phyloP scores from a whole-genome alignment of 169 alveolate genomes.

The Plasmodium vinckei region DNA sequence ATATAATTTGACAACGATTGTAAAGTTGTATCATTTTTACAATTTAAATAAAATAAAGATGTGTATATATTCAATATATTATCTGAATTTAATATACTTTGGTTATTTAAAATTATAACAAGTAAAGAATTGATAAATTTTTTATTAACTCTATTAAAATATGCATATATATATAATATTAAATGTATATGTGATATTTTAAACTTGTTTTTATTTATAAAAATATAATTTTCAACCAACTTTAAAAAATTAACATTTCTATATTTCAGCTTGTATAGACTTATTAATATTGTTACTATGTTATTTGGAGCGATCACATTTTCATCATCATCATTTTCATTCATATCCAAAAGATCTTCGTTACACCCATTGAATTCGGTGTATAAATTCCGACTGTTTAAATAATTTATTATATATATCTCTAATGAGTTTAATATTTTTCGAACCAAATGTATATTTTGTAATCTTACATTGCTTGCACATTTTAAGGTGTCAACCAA shows the following conservation, averaged over 20 bases:
- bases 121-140: conserved; percentile 30
- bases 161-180: conserved; percentile 45
- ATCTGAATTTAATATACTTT: conserved; percentile 21
- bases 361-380: background rate
- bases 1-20: conserved; percentile 33
- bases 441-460: conserved; percentile 49
- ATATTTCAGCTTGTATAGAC: conserved; percentile 51
- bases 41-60: conserved; percentile 46
- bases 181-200: conserved; percentile 50
- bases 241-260: conserved; percentile 44
- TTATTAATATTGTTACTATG: conserved; percentile 21
- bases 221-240: conserved; percentile 44
- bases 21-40: conserved; percentile 55
- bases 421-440: conserved; percentile 58
- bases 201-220: conserved; percentile 36
- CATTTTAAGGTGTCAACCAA: conserved; percentile 59
- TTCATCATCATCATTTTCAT: conserved; percentile 25
- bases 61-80: conserved; percentile 64
- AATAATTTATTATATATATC: conserved; percentile 53
- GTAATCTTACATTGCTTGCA: conserved; percentile 59
- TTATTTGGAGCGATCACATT: conserved; percentile 23
- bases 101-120: conserved; percentile 32
- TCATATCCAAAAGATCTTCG: background rate
- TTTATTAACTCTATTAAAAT: conserved; percentile 61
- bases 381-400: conserved; percentile 19